These are phyloP conservation scores for Ceratocystis cacaofunesta DNA, from an alignment of 2,329 filamentous ascomycete genomes.

Conservation along the genomic window DNA sequence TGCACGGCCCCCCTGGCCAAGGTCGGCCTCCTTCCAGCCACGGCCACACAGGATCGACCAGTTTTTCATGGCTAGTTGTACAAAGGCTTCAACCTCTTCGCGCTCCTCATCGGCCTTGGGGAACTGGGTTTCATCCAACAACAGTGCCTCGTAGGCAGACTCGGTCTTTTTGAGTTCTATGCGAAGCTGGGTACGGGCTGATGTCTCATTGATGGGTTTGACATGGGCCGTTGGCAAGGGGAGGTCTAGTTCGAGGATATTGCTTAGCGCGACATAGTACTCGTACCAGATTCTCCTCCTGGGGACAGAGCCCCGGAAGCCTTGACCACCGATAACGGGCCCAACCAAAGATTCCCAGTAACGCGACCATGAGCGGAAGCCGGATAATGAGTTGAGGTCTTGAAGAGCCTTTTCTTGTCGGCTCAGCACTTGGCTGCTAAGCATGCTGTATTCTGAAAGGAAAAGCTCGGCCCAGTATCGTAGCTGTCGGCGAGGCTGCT, in stretches of 20 bases:
- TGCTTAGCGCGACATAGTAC: constrained; percentile 68
- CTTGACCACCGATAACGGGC: constrained; percentile 37
- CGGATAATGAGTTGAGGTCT: constrained; percentile 38
- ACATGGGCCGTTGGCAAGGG: constrained; percentile 40
- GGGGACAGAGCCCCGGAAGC: constrained; percentile 44
- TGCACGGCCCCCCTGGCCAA: constrained; percentile 68
- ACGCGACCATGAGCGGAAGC: constrained; percentile 52
- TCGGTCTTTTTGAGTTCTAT: constrained; percentile 70
- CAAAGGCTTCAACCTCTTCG: constrained; percentile 66
- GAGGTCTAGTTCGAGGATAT: constrained; percentile 53
- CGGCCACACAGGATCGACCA: constrained; percentile 72
- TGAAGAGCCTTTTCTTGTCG: constrained; percentile 35
- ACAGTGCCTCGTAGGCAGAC: constrained; percentile 58
- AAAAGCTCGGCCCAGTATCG: constrained; percentile 66
- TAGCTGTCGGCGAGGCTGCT: constrained; percentile 47
- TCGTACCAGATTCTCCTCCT: constrained; percentile 64
- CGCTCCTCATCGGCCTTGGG: constrained; percentile 70
- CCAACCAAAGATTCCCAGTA: constrained; percentile 46
- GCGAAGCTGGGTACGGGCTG: constrained; percentile 48
- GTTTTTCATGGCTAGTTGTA: constrained; percentile 64
- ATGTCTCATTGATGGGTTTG: constrained; percentile 32
- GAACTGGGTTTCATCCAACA: constrained; percentile 68
- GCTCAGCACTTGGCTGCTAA: constrained; percentile 45
- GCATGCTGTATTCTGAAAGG: constrained; percentile 58
- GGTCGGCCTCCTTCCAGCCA: constrained; percentile 64